phyloP scores from a whole-genome alignment of 768 basidiomycete genomes.

The Daedaleopsis sinensis region DNA sequence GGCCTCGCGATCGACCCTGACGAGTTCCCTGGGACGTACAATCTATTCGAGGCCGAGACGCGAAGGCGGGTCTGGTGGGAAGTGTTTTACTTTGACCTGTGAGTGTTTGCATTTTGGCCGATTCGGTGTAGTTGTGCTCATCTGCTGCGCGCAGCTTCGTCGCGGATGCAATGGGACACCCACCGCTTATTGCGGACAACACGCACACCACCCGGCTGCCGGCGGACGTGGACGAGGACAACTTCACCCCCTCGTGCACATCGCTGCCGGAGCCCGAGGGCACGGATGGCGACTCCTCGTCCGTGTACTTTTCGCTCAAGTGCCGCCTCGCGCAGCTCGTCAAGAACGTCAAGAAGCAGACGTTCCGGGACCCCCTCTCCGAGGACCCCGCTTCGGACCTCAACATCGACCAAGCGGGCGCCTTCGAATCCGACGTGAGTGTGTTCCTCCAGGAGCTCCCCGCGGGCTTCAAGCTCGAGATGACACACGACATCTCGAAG shows the following conservation, averaged over 20 bases:
- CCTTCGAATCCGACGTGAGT: slow-evolving; percentile 58
- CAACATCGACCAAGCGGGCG: slow-evolving; percentile 64
- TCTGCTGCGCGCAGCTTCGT: slow-evolving; percentile 51
- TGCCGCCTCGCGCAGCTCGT: slow-evolving; percentile 67
- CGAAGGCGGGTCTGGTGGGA: slow-evolving; percentile 78
- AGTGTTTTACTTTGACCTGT: slow-evolving; percentile 78
- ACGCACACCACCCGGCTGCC: slow-evolving; percentile 62
- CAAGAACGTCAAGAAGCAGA: slow-evolving; percentile 60
- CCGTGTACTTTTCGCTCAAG: slow-evolving; percentile 56
- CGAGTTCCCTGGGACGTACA: slow-evolving; percentile 49
- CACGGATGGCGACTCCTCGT: slow-evolving; percentile 36
- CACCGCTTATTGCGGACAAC: slow-evolving; percentile 58
- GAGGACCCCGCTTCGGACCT: slow-evolving; percentile 31
- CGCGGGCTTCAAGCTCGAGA: slow-evolving; percentile 46
- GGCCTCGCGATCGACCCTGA: slow-evolving; percentile 65
- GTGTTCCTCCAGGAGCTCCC: slow-evolving; percentile 59
- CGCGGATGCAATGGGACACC: slow-evolving; percentile 66
- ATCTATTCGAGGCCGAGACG: slow-evolving; percentile 53
- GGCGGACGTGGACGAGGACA: slow-evolving; percentile 56
- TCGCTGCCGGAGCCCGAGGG: slow-evolving; percentile 40
- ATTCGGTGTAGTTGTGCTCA: neutral
- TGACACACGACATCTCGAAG: slow-evolving; percentile 34
- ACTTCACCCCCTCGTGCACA: slow-evolving; percentile 50
- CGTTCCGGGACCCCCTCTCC: slow-evolving; percentile 40
- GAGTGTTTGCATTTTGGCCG: slow-evolving; percentile 32